Evolutionary conservation across 805 yeast species (phyloP).

Genomic region (Candida boleticola): DNA sequence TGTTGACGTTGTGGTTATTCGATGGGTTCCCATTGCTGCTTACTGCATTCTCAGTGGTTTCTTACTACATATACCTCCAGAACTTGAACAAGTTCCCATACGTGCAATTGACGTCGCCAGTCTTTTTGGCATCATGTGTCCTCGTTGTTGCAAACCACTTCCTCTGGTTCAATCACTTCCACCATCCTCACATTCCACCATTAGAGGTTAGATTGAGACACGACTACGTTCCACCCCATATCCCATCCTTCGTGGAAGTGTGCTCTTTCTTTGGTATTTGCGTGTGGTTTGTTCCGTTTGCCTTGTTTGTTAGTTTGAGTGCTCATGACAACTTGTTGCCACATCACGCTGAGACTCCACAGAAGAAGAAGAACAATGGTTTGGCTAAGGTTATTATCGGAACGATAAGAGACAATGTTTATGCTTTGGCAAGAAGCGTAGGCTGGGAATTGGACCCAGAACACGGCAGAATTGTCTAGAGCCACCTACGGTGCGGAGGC

Average conservation of each 20-base stretch:
- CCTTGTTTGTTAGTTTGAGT: conserved; percentile 84
- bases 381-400: conserved; percentile 67
- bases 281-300: conserved; percentile 92
- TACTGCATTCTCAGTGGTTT: conserved; percentile 62
- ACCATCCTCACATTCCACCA: conserved; percentile 69
- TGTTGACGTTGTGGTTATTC: conserved; percentile 58
- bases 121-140: conserved; percentile 67
- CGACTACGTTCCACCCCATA: conserved; percentile 58
- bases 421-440: conserved; percentile 47
- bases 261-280: conserved; percentile 94
- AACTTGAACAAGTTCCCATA: conserved; percentile 82
- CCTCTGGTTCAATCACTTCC: conserved; percentile 86
- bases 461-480: conserved; percentile 47
- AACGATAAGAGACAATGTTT: conserved; percentile 46
- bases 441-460: conserved; percentile 65
- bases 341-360: conserved; percentile 30
- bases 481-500: neutral
- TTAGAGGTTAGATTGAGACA: conserved; percentile 57
- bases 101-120: conserved; percentile 68
- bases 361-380: conserved; percentile 45
- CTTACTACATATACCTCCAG: conserved; percentile 72
- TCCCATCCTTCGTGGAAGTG: conserved; percentile 83
- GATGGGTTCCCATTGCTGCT: conserved; percentile 79
- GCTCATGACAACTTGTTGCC: conserved; percentile 92
- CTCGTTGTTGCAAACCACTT: conserved; percentile 80